Base-by-base conservation (phyloP, 495 filamentous ascomycete genomes). In the Wilcoxina mikolae region DNA sequence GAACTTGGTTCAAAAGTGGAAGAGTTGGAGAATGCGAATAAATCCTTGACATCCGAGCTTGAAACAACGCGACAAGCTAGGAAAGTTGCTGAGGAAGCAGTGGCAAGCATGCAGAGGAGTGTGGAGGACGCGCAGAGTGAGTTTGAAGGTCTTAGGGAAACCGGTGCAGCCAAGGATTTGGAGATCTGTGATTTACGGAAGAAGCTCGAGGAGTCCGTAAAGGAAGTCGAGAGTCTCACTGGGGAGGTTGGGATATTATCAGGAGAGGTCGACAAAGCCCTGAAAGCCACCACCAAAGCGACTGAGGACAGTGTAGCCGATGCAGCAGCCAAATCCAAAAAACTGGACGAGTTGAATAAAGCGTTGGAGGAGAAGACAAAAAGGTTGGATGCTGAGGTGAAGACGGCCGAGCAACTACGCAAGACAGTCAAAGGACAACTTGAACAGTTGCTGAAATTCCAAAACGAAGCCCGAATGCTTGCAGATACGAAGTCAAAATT, bases 21-120 rank as follows among this genome's bases (percentile, higher is more conserved):
- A 56, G 71, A 72, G 51, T 75, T 75, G 39, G 78, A 86, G 55
- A 71, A 76, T 28, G 81, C 88, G 62, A 74, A 88, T 27, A 74
- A 76, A 29, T 71, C 72, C 18, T 74, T 90, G 17, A 82, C 82
- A 59, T 68, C 73, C 33, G 70, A 76, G 39, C 67, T 84, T 2
- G 74, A 77, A 51, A 69, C 68, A 23, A 62, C 68, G 5, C 69
- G 71, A 43, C 50, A 69, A 4, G 74, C 76, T 4, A 58, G 84
- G 22, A 74, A 77, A 57, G 72, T 72, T 11, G 71, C 79, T 25
- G 73, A 77, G 46, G 69, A 72, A 1, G 74, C 78, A 41, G 67
- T 78, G 1, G 69, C 76, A 41, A 67, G 69, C 20, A 67, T 78
- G 48, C 72, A 72, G 49, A 67, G 67, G 26, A 67, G 70, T 42